phyloP scores from a whole-genome alignment of 1,284 basidiomycete species.

The Leccinum proximum region DNA sequence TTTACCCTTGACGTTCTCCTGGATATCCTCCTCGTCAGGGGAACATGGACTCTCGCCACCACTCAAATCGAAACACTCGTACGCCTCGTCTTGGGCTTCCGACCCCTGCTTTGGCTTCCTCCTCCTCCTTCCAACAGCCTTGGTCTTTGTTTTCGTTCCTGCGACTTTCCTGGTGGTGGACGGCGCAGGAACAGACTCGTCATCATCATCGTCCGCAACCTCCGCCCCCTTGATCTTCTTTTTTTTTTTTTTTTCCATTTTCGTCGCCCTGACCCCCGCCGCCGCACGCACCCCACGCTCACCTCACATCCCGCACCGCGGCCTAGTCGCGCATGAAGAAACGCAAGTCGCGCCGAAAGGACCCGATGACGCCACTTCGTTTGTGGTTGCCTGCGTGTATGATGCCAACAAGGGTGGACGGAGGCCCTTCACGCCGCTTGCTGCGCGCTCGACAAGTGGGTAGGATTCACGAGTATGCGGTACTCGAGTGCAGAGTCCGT shows the following conservation, averaged over 20 bases:
- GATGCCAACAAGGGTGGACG: constrained; percentile 55
- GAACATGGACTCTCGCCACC: constrained; percentile 24
- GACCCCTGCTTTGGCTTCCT: constrained; percentile 24
- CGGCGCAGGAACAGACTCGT: constrained; percentile 4
- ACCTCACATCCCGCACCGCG: constrained; percentile 21
- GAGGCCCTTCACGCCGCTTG: constrained; percentile 60
- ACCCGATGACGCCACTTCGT: constrained; percentile 48
- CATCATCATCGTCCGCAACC: not conserved
- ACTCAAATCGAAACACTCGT: constrained; percentile 28
- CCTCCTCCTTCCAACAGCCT: constrained; percentile 5
- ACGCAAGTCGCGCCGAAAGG: constrained; percentile 37
- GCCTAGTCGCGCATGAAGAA: constrained; percentile 18
- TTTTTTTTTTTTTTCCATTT: not conserved
- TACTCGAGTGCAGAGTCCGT: constrained; percentile 72
- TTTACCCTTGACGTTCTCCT: constrained; percentile 5
- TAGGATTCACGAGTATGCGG: constrained; percentile 67
- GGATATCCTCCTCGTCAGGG: constrained; percentile 13
- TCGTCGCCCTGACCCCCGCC: not conserved
- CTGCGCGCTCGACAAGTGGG: constrained; percentile 57
- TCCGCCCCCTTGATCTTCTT: not conserved
- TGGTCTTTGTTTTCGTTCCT: constrained; percentile 12
- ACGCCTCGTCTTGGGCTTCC: constrained; percentile 30
- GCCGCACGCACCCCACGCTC: constrained; percentile 3
- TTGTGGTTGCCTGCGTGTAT: constrained; percentile 80
- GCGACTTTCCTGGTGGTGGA: constrained; percentile 8